These are phyloP conservation scores for Suillus brevipes DNA, from an alignment of 768 basidiomycete species.

Conservation along the genomic window DNA sequence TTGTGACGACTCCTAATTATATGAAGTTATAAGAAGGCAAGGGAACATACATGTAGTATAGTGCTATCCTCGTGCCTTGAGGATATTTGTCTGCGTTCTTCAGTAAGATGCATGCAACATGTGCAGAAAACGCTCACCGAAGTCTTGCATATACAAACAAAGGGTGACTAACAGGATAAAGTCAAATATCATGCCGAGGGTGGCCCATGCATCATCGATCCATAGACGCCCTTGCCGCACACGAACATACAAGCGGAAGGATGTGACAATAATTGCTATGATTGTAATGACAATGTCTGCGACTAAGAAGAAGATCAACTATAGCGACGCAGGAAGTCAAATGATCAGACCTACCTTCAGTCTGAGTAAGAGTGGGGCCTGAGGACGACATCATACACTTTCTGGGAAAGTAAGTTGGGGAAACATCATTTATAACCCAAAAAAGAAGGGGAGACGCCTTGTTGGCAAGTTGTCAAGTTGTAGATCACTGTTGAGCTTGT, in stretches of 20 bases:
- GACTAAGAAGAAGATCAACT: background rate
- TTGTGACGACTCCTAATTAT: background rate
- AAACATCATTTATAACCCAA: background rate
- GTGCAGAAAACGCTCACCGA: background rate
- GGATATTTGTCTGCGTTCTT: background rate
- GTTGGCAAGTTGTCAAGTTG: too few relatives aligned
- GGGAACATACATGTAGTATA: background rate
- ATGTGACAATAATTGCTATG: background rate
- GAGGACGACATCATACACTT: background rate
- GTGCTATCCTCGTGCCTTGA: background rate
- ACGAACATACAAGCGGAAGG: background rate
- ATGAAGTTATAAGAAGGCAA: background rate
- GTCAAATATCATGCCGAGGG: background rate
- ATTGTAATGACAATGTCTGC: background rate
- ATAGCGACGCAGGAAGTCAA: background rate
- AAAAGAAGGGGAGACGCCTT: background rate
- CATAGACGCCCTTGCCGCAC: background rate
- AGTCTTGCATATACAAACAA: background rate
- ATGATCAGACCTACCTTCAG: background rate
- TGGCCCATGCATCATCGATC: background rate
- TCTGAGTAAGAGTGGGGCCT: background rate
- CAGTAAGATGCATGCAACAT: background rate
- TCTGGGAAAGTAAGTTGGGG: background rate
- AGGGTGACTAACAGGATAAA: background rate
- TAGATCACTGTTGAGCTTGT: too few relatives aligned